Conservation (phyloP, 1,284 basidiomycete species). For the Coniferiporia weirii region DNA sequence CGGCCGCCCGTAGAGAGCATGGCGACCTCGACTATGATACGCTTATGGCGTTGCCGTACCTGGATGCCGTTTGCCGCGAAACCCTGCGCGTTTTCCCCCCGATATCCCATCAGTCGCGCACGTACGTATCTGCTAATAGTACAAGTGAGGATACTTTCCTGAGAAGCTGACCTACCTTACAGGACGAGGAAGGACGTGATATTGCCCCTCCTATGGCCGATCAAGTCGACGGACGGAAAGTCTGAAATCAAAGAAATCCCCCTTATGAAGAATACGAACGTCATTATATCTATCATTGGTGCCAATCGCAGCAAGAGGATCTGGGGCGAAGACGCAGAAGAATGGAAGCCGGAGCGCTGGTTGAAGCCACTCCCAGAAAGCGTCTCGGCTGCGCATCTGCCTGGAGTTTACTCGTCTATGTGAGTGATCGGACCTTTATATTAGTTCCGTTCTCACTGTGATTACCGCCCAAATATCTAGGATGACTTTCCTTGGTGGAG, state of each 20-base stretch:
- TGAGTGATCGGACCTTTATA: conserved; percentile 10
- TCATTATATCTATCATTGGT: conserved; percentile 20
- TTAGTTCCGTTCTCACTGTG: neutral
- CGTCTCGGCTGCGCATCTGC: conserved; percentile 15
- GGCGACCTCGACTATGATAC: conserved; percentile 33
- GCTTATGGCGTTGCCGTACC: conserved; percentile 34
- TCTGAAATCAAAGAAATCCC: conserved; percentile 13
- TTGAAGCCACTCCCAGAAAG: conserved; percentile 14
- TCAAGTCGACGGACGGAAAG: conserved; percentile 14
- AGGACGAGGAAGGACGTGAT: conserved; percentile 17
- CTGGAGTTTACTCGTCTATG: conserved; percentile 23
- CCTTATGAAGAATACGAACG: conserved; percentile 20
- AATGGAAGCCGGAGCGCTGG: conserved; percentile 25
- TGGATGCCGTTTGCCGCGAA: conserved; percentile 44
- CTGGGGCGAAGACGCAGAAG: conserved; percentile 21
- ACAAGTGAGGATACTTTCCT: neutral
- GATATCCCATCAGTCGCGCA: conserved; percentile 33
- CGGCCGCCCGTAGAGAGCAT: conserved; percentile 20
- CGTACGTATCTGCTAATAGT: conserved; percentile 24
- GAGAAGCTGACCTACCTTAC: too few species aligned
- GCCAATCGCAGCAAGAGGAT: conserved; percentile 21
- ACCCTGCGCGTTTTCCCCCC: conserved; percentile 39
- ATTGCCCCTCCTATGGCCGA: conserved; percentile 20
- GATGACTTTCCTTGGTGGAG: conserved; percentile 18
- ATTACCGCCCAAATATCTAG: neutral